These are phyloP conservation scores for Kodamaea sagamina DNA, from an alignment of 805 yeast genomes.

Conservation along the genomic window DNA sequence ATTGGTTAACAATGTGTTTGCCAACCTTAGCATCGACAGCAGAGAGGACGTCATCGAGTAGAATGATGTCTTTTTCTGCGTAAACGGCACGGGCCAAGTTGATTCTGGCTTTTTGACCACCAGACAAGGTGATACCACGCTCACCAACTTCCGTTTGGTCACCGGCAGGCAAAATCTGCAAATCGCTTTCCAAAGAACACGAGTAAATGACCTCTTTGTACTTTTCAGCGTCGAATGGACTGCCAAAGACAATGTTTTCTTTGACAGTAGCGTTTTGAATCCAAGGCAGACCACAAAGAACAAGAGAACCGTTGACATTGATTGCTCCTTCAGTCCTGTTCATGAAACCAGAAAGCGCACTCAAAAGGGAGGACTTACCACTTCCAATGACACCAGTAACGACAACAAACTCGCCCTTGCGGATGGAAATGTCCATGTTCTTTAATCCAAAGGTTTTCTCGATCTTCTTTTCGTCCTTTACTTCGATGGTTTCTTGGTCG, in stretches of 20 bases:
- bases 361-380: slow-evolving; percentile 74
- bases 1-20: slow-evolving; percentile 67
- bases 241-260: slow-evolving; percentile 76
- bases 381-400: slow-evolving; percentile 82
- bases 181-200: slow-evolving; percentile 68
- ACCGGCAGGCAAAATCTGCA: slow-evolving; percentile 66
- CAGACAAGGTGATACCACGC: slow-evolving; percentile 79
- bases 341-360: slow-evolving; percentile 76
- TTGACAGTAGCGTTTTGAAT: slow-evolving; percentile 77
- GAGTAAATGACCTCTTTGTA: slow-evolving; percentile 61
- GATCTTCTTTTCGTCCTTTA: slow-evolving; percentile 1
- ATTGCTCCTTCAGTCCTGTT: slow-evolving; percentile 53
- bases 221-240: slow-evolving; percentile 48
- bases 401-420: slow-evolving; percentile 69
- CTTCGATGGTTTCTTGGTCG: slow-evolving; percentile 7
- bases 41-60: slow-evolving; percentile 77
- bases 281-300: slow-evolving; percentile 75
- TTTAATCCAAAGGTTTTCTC: slow-evolving; percentile 32
- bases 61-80: slow-evolving; percentile 61
- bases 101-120: slow-evolving; percentile 86
- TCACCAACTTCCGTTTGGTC: slow-evolving; percentile 83
- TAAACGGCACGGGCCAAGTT: slow-evolving; percentile 80
- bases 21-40: slow-evolving; percentile 90
- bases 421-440: slow-evolving; percentile 53
- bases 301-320: slow-evolving; percentile 51